Evolutionary conservation across 176 grass and related monocot genomes (phyloP).

Genomic region (Poa annua): DNA sequence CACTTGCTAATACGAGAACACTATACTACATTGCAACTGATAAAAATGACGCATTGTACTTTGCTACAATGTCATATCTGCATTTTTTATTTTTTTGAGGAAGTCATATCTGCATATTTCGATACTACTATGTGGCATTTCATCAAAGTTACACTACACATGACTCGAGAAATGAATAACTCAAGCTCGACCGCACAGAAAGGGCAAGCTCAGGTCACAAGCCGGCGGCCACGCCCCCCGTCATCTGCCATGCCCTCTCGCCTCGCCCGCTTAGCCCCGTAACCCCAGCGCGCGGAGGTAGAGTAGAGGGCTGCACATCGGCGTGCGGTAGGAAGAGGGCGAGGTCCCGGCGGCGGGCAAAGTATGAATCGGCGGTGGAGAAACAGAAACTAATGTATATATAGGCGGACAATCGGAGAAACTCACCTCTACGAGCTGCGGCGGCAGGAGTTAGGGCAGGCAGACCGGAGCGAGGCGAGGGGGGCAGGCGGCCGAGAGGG

Average conservation of each 20-base stretch:
- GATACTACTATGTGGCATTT: background rate
- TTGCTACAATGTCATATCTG: background rate
- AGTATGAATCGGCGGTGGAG: background rate
- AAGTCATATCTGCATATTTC: no score
- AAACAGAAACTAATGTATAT: background rate
- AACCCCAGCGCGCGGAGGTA: background rate
- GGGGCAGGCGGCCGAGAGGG: background rate
- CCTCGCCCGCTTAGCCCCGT: background rate
- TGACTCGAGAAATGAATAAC: no score
- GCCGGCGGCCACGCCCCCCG: background rate
- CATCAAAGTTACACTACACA: background rate
- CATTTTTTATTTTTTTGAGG: no score
- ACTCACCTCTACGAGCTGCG: slow-evolving; percentile 23
- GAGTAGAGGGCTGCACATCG: background rate
- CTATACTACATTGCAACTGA: background rate
- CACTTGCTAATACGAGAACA: background rate
- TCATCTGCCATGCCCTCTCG: background rate
- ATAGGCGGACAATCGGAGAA: background rate
- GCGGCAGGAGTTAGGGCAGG: background rate
- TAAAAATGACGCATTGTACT: slow-evolving; percentile 13
- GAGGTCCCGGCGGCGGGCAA: background rate
- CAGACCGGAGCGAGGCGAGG: background rate
- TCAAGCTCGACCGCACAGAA: background rate
- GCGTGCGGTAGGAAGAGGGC: background rate
- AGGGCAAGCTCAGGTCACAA: background rate